Conservation (phyloP, 495 filamentous ascomycete species). For the Pseudomonodictys pantanalensis region DNA sequence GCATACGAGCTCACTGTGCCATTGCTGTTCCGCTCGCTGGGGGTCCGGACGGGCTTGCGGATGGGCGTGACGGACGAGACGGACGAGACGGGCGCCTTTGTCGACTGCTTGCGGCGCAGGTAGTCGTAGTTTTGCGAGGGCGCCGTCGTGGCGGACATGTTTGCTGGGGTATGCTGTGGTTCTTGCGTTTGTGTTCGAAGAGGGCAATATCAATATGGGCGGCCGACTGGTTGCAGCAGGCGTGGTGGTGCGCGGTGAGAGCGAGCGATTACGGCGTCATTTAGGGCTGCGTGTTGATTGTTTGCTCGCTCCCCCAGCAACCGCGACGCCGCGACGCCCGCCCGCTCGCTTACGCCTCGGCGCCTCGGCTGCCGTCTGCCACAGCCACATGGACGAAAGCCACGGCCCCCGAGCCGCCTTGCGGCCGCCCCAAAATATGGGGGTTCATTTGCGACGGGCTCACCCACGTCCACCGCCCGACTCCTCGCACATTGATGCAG, state of each 20-base stretch:
- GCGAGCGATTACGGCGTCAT: neutral
- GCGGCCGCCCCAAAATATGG: no score
- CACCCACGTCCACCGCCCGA: neutral
- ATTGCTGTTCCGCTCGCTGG: conserved; percentile 66
- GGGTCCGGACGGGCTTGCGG: conserved; percentile 51
- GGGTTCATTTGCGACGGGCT: no score
- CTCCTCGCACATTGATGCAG: neutral
- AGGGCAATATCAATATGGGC: conserved; percentile 29
- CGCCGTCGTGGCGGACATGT: conserved; percentile 13
- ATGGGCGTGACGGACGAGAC: conserved; percentile 6
- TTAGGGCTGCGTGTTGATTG: conserved; percentile 2
- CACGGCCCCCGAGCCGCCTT: no score
- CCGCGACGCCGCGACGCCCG: neutral
- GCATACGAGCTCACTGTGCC: conserved; percentile 79
- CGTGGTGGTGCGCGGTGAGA: neutral
- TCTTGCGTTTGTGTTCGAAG: neutral
- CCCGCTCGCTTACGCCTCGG: neutral
- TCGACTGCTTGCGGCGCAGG: conserved; percentile 42
- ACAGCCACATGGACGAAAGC: no score
- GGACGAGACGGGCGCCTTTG: conserved; percentile 21
- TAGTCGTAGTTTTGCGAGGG: conserved; percentile 44
- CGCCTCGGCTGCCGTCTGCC: no score
- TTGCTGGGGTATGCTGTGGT: neutral
- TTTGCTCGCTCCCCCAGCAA: neutral
- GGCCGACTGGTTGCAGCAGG: neutral